Conservation (phyloP, 78 protist genomes). For the slime mould (Dictyostelium discoideum) region DNA sequence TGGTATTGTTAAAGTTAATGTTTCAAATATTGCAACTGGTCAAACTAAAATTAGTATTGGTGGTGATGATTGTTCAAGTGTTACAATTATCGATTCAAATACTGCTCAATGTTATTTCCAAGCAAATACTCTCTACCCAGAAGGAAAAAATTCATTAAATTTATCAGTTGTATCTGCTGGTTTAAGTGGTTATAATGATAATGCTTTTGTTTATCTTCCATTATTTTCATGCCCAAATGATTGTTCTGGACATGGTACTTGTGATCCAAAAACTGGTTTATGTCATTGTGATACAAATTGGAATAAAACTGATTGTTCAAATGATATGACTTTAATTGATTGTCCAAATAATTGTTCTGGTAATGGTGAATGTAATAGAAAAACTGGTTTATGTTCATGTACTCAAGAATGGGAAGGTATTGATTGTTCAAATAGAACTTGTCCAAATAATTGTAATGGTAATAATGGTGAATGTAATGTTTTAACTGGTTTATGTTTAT, state of each 20-base stretch:
- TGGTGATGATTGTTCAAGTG: neutral
- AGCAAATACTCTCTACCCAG: neutral
- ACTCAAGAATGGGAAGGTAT: neutral
- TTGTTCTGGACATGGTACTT: constrained; percentile 8
- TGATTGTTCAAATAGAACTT: neutral
- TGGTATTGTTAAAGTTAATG: neutral
- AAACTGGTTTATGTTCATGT: constrained; percentile 18
- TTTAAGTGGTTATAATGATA: neutral
- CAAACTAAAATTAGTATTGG: neutral
- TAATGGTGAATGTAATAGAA: constrained; percentile 14
- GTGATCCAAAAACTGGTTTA: neutral
- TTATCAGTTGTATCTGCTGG: neutral
- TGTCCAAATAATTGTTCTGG: constrained; percentile 7
- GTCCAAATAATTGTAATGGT: neutral
- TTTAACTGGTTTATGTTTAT: neutral
- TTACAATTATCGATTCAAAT: neutral
- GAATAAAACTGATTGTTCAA: neutral
- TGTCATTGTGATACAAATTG: constrained; percentile 6
- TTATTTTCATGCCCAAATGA: neutral
- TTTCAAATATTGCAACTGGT: neutral
- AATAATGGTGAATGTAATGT: neutral
- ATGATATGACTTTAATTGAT: constrained; percentile 5
- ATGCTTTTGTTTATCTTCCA: neutral
- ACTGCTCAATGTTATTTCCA: neutral
- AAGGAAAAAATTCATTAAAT: neutral